Evolutionary conservation across 1,284 basidiomycete genomes (phyloP).

Genomic region (Tilletia caries): DNA sequence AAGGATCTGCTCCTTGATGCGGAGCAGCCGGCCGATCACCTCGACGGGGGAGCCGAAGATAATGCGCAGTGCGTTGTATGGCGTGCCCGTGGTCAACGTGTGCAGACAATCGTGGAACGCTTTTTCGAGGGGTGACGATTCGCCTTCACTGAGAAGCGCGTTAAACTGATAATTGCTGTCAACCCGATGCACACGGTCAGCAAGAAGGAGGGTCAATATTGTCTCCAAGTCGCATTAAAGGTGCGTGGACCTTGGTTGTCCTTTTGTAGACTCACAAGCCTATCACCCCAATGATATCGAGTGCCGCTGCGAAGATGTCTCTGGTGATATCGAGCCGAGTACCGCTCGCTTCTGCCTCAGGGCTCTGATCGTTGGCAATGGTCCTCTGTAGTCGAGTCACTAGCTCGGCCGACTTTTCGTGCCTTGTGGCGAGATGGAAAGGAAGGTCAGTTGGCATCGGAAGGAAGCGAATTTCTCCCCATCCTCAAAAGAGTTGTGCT

Average conservation of each 20-base stretch:
- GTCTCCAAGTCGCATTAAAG: background rate
- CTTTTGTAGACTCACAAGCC: slow-evolving; percentile 3
- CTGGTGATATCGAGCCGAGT: background rate
- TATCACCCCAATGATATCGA: background rate
- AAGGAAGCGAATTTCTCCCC: no score
- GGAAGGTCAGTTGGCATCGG: no score
- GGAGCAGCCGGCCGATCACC: background rate
- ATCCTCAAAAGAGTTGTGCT: background rate
- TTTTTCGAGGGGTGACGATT: background rate
- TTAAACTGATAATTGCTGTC: slow-evolving; percentile 8
- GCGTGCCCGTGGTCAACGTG: background rate
- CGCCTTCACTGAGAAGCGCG: background rate
- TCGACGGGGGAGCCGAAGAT: background rate
- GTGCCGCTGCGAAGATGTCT: background rate
- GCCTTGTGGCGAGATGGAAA: no score
- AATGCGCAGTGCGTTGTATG: background rate
- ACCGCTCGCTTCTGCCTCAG: background rate
- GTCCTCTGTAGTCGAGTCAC: background rate
- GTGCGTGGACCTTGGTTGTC: background rate
- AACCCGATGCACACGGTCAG: background rate
- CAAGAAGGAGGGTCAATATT: background rate
- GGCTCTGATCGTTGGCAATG: background rate
- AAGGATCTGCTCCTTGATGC: background rate
- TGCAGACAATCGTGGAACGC: slow-evolving; percentile 6
- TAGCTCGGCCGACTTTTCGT: background rate